phyloP scores from a whole-genome alignment of 164 flowering plant genomes.

The Chimonanthus salicifolius region DNA sequence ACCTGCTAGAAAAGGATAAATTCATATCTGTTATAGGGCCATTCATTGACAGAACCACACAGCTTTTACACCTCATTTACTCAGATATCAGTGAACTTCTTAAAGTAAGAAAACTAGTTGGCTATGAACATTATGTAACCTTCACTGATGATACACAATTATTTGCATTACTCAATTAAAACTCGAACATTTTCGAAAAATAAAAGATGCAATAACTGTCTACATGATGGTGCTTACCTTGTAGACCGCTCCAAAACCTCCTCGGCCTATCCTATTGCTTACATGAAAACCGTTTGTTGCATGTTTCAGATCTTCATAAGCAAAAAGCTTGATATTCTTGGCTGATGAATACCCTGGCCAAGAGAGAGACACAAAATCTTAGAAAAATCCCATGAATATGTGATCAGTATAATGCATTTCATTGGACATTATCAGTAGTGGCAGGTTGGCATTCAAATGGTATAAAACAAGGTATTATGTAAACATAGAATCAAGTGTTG shows the following conservation, averaged over 20 bases:
- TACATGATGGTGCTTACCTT: slow-evolving; percentile 36
- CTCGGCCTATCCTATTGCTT: slow-evolving; percentile 60
- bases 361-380: not conserved
- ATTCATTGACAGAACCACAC: too few species aligned
- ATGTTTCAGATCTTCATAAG: slow-evolving; percentile 46
- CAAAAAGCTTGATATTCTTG: slow-evolving; percentile 33
- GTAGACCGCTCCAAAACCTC: slow-evolving; percentile 78
- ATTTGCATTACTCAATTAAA: not conserved
- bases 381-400: not conserved
- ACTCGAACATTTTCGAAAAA: not conserved
- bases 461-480: too few species aligned
- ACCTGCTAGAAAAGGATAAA: too few species aligned
- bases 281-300: slow-evolving; percentile 54
- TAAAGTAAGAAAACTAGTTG: too few species aligned
- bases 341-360: slow-evolving; percentile 28
- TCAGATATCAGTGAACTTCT: too few species aligned
- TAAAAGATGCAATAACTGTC: not conserved
- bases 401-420: not conserved
- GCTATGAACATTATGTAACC: too few species aligned
- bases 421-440: not conserved
- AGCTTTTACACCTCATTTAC: too few species aligned
- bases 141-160: too few species aligned
- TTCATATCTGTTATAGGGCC: too few species aligned
- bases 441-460: not conserved
- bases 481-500: not conserved